Base-by-base conservation (phyloP, 495 filamentous ascomycete species). In the Saxophila tyrrhenica region DNA sequence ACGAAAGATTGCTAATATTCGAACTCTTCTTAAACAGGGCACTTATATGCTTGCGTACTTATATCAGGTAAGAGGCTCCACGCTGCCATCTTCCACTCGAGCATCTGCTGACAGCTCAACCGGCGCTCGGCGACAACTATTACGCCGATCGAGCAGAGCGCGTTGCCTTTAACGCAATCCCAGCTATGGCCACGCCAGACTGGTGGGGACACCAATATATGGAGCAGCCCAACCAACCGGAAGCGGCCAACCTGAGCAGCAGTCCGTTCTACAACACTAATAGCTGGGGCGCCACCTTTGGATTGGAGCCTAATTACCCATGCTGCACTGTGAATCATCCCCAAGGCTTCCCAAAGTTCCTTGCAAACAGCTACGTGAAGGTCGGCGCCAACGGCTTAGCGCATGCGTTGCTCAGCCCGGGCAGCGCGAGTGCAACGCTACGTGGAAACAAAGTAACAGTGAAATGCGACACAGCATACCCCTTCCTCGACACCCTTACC, bases 321-420 rank as follows among this genome's bases (percentile, higher is more conserved):
- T 82, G 80, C 68, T 83, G 80, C 62, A 81, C 79, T 2, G 79
- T 84, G 51, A 82, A 83, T 60, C 74, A 81, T 62, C 76, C 74
- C 0, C 78, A 83, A 61, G 79, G 75, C 0, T 75, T 73, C 54
- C 79, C 80, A 0, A 83, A 84, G 53, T 81, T 78, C 54, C 65
- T 79, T 7, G 54, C 64, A 5, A 57, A 46, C 16, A 52, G 54
- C 23, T 69, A 54, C 48, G 52, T 64, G 3, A 45, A 32, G 15
- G 55, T 65, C 9, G 62, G 62, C 15, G 58, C 64, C 20, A 62
- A 60, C 23, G 67, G 70, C 9, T 56, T 77, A 7, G 72, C 69
- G 8, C 73, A 76, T 58, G 61, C 62, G 2, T 59, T 77, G 22
- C 68, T 77, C 9, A 62, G 66, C 21, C 73, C 73, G 0, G 65